Evolutionary conservation across 495 filamentous ascomycete genomes (phyloP).

Genomic region (Tuber melanosporum): DNA sequence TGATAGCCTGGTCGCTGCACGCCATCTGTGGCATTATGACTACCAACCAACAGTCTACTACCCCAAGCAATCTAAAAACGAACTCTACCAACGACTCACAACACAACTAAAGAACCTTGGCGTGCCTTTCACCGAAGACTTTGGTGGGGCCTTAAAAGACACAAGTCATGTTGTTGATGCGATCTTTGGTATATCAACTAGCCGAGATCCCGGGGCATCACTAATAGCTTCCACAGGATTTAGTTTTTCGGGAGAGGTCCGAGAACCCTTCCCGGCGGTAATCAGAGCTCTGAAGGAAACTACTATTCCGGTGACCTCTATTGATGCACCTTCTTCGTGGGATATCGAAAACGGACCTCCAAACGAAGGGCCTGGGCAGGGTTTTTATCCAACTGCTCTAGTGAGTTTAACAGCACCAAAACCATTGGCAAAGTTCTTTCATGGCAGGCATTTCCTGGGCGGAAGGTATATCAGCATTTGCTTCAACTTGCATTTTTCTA

Average conservation of each 20-base stretch:
- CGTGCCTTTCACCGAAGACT: conserved; percentile 80
- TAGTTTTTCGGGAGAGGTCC: conserved; percentile 84
- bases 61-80: conserved; percentile 82
- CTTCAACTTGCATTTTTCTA: conserved; percentile 47
- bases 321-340: conserved; percentile 92
- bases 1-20: conserved; percentile 89
- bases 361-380: conserved; percentile 64
- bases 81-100: conserved; percentile 78
- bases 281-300: conserved; percentile 68
- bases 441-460: conserved; percentile 70
- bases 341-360: conserved; percentile 83
- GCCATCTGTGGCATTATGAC: conserved; percentile 89
- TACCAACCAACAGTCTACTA: conserved; percentile 89
- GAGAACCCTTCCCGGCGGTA: conserved; percentile 78
- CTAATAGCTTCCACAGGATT: conserved; percentile 54
- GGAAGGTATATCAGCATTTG: conserved; percentile 46
- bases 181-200: conserved; percentile 64
- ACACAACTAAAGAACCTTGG: conserved; percentile 76
- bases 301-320: conserved; percentile 70
- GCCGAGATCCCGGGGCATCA: conserved; percentile 16
- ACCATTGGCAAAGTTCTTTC: conserved; percentile 76
- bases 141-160: conserved; percentile 56
- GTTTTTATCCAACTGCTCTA: conserved; percentile 68
- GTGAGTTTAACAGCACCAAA: conserved; percentile 93
- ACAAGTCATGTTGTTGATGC: conserved; percentile 83